Evolutionary conservation across 768 basidiomycete species (phyloP), one percentile per base, ranked within the genome.

Genomic region (Trametes villosa): DNA sequence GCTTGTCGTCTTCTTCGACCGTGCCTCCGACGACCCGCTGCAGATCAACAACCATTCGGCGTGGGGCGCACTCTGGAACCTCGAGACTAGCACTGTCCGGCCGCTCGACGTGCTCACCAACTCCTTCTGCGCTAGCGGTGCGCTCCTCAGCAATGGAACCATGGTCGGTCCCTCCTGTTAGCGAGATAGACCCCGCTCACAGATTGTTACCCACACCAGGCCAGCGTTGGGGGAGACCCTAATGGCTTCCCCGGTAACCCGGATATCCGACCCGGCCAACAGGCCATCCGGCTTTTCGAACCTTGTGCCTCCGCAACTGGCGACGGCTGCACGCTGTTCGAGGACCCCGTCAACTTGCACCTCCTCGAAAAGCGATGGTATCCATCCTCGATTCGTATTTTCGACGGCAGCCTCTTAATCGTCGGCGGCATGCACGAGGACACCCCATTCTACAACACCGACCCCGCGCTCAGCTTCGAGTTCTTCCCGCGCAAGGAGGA

Each of bases 321-420:
- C 9, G 75, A 77, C 17, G 72, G 57, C 31, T 95, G 93, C 68
- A 74, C 79, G 36, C 80, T 93, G 33, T 83, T 82, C 65, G 91
- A 93, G 66, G 75, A 87, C 70, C 89, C 85, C 48, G 73, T 71
- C 20, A 78, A 78, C 7, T 74, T 93, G 40, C 84, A 88, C 48
- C 83, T 92, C 81, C 88, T 89, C 4, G 86, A 83, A 65, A 84
- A 88, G 12, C 84, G 91, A 27, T 93, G 91, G 91, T 93, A 93
- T 73, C 85, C 82, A 52, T 89, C 90, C 1, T 85, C 83, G 4
- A 59, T 90, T 47, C 81, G 89, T 40, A 78, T 92, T 57, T 72
- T 77, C 17, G 91, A 92, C 63, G 91, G 91, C 22, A 90, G 89
- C 65, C 88, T 83, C 0, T 87, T 92, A 81, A 88, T 93, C 41